Conservation (phyloP, 352 stramenopile genomes). For the Globisporangium lucens region DNA sequence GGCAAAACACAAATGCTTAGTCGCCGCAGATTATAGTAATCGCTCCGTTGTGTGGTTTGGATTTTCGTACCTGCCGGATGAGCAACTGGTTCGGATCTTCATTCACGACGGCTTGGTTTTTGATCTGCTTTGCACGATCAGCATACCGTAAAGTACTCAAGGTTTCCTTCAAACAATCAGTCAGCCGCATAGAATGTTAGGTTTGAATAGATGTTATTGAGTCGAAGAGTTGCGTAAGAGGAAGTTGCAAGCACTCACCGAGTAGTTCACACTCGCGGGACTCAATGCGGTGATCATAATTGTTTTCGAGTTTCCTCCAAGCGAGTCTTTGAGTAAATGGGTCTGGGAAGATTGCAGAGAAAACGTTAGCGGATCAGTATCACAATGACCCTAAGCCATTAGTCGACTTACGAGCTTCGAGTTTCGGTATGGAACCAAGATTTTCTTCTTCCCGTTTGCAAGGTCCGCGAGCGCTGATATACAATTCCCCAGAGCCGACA, state of each 20-base stretch:
- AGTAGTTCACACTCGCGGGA: constrained; percentile 87
- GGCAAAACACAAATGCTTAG: background rate
- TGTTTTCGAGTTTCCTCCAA: constrained; percentile 88
- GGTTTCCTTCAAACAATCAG: constrained; percentile 62
- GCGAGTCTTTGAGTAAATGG: constrained; percentile 80
- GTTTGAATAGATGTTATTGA: background rate
- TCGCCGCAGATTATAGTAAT: no score
- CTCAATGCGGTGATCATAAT: constrained; percentile 90
- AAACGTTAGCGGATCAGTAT: background rate
- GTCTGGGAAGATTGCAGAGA: constrained; percentile 33
- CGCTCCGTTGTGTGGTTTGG: background rate
- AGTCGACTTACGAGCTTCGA: constrained; percentile 80
- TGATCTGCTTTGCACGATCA: constrained; percentile 91
- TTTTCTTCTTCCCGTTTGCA: constrained; percentile 83
- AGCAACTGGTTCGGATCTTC: constrained; percentile 89
- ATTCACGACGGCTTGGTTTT: constrained; percentile 92
- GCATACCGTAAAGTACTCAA: constrained; percentile 90
- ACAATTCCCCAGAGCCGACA: constrained; percentile 90
- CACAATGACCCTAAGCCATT: background rate
- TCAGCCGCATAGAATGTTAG: background rate
- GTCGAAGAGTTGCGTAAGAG: background rate
- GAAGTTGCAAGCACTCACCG: constrained; percentile 24
- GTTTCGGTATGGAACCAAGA: constrained; percentile 90
- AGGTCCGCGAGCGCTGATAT: constrained; percentile 89
- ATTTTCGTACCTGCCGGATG: constrained; percentile 56